Base-by-base conservation (phyloP, 2,329 filamentous ascomycete species). In the Emmonsiellopsis sp. region DNA sequence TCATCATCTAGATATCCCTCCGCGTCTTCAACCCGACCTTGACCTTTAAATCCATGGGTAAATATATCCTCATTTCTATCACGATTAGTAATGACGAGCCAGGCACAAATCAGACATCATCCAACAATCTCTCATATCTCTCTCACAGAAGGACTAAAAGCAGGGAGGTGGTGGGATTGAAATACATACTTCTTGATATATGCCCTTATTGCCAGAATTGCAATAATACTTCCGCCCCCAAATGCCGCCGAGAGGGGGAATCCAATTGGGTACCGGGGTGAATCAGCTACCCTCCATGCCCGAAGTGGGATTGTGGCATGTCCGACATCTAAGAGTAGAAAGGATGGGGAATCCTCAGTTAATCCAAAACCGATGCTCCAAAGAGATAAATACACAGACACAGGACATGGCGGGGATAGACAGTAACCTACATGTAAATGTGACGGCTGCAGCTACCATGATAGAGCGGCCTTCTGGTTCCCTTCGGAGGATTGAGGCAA, bases 241-340 rank as follows among this genome's bases (percentile, higher is more conserved):
- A 59, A 61, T 11, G 54, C 58, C 15, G 58, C 57, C 3, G 59
- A 54, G 8, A 61, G 51, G 1, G 59, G 59, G 16, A 61, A 58
- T 13, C 59, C 59, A 43, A 61, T 51, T 16, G 59, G 58, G 51
- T 61, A 59, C 1, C 42, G 54, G 9, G 58, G 58, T 13, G 58
- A 57, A 50, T 61, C 58, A n/a, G 51, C 52, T 0, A 57, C 58
- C 50, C 54, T 52, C 59, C 59, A 61, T 41, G 51, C 56, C 10
- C 56, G 53, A 31, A 61, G 57, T 9, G 59, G 58, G 37, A 61
- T 59, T 13, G 58, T 58, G n/a, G 58, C 59, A 53, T 61, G 58
- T 43, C 58, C 53, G 31, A 58, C 49, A 38, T 61, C 43, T 45
- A 30, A 11, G 20, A 30, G 5, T 10, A 10, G 20, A 26, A 26